Percentiles rank a stretch among this genome's conserved stretches.
Conservation (phyloP, 2,329 filamentous ascomycete species). For the Myriosclerotinia duriaeana region DNA sequence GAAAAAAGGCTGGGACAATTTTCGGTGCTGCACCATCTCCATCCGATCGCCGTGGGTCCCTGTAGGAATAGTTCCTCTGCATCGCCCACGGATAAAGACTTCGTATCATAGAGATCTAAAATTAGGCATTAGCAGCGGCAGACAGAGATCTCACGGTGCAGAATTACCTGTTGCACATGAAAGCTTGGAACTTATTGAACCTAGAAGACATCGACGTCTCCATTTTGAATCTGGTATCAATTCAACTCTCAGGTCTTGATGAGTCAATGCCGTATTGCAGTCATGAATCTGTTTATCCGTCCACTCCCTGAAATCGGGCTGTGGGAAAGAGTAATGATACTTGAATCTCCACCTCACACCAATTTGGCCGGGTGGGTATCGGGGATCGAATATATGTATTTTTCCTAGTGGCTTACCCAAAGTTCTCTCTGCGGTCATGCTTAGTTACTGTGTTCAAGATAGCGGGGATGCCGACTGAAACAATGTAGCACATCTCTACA, state of each 20-base stretch:
- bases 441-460: not conserved
- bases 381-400: not conserved
- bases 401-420: not conserved
- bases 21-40: not conserved
- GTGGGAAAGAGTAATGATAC: not conserved
- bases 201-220: not conserved
- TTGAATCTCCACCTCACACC: not conserved
- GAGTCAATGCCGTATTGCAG: not conserved
- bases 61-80: not conserved
- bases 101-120: not conserved
- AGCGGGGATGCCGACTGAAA: not conserved
- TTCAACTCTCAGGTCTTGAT: not conserved
- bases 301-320: not conserved
- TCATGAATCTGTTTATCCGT: not conserved
- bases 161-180: not conserved
- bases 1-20: not conserved
- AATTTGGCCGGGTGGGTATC: not conserved
- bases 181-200: not conserved
- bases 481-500: not conserved
- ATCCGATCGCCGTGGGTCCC: not conserved
- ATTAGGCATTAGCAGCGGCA: not conserved
- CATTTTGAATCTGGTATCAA: not conserved
- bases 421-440: not conserved
- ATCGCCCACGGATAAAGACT: not conserved
- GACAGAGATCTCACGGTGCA: not conserved